A percentile compares a stretch with the other conserved stretches of the same genome.
These are phyloP conservation scores for Penicillium corylophilum DNA, from an alignment of 2,329 filamentous ascomycete genomes.

Conservation along the genomic window DNA sequence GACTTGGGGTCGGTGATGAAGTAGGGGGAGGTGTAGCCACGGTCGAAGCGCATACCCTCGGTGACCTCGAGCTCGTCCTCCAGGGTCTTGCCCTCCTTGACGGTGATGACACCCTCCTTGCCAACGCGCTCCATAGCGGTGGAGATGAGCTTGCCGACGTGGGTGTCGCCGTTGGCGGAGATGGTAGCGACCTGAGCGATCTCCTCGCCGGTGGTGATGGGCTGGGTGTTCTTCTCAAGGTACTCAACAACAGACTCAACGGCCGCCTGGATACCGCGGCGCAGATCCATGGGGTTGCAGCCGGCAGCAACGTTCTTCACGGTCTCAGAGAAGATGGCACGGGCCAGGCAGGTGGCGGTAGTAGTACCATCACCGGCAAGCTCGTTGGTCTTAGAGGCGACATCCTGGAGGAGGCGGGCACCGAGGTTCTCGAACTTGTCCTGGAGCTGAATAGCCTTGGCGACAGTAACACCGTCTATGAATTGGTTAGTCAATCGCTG, in stretches of 20 bases:
- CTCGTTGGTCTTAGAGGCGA: constrained; percentile 99
- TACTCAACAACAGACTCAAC: constrained; percentile 93
- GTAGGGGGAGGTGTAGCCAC: constrained; percentile 97
- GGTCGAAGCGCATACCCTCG: constrained; percentile 99
- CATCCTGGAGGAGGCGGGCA: constrained; percentile 92
- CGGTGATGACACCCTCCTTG: constrained; percentile 99
- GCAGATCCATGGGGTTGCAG: constrained; percentile 99
- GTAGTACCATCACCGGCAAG: constrained; percentile 98
- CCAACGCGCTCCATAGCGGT: constrained; percentile 99
- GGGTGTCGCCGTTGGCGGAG: constrained; percentile 92
- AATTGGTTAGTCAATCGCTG: constrained; percentile 12
- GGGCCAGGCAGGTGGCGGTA: constrained; percentile 92
- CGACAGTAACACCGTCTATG: constrained; percentile 81
- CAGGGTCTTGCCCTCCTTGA: constrained; percentile 99
- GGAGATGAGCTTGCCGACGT: constrained; percentile 93
- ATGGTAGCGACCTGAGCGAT: constrained; percentile 98
- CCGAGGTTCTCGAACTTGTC: constrained; percentile 99
- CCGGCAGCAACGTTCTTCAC: constrained; percentile 99
- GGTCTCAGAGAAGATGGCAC: constrained; percentile 98
- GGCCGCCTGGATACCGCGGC: constrained; percentile 93
- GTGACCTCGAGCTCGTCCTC: constrained; percentile 97
- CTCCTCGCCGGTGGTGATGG: constrained; percentile 96
- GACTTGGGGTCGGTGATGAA: constrained; percentile 99
- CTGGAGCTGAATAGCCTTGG: constrained; percentile 85
- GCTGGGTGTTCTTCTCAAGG: constrained; percentile 92